A percentile compares a stretch with the other conserved stretches of the same genome.
These are phyloP conservation scores for Hordeum pubiflorum DNA, from an alignment of 202 grass and related monocot genomes.

Conservation along the genomic window DNA sequence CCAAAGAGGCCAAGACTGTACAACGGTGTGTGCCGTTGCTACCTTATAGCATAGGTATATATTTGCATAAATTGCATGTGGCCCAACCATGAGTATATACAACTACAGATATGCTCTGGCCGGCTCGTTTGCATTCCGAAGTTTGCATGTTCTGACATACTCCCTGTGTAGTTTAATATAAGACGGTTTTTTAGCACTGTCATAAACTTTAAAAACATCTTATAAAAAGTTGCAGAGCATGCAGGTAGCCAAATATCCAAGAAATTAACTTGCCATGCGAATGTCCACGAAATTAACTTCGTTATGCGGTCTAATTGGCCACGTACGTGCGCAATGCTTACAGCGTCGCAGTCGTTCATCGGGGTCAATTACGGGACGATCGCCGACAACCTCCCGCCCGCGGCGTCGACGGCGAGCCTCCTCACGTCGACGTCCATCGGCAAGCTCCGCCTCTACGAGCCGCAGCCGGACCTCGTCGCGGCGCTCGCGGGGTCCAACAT, in stretches of 20 bases:
- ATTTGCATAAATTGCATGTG: background rate
- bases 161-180: too few relatives aligned
- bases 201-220: too few relatives aligned
- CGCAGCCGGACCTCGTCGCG: slow-evolving; percentile 48
- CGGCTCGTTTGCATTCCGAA: too few relatives aligned
- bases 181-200: too few relatives aligned
- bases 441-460: slow-evolving; percentile 71
- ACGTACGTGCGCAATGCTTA: background rate
- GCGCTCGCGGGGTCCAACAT: slow-evolving; percentile 61
- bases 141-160: too few relatives aligned
- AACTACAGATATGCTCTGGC: too few relatives aligned
- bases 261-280: background rate
- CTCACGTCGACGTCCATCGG: slow-evolving; percentile 68
- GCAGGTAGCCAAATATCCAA: background rate
- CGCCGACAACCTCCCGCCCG: slow-evolving; percentile 75
- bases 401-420: slow-evolving; percentile 53
- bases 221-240: too few relatives aligned
- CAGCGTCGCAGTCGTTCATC: slow-evolving; percentile 71
- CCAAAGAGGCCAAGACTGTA: background rate
- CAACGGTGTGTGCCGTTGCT: background rate
- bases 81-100: background rate
- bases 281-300: background rate
- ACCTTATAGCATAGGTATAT: background rate
- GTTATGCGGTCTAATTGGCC: background rate
- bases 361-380: slow-evolving; percentile 88